phyloP scores from a whole-genome alignment of 441 rosid genomes.

The Kokia cookei region DNA sequence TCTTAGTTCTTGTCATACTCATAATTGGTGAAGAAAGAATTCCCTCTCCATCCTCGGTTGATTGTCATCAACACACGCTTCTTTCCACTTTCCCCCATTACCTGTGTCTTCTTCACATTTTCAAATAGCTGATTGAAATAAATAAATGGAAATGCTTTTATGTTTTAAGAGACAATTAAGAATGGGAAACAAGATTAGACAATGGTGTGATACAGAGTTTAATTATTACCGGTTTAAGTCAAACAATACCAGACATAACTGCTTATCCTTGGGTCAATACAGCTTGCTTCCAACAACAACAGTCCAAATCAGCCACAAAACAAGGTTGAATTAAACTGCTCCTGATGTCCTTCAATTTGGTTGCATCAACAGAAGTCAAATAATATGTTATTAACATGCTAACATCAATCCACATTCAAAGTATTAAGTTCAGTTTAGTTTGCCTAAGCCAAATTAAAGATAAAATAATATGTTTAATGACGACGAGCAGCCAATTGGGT shows the following conservation, averaged over 20 bases:
- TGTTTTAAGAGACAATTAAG: constrained; percentile 4
- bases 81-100: not conserved
- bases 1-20: not conserved
- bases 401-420: not conserved
- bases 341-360: not conserved
- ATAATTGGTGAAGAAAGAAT: constrained; percentile 5
- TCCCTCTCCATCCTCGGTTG: not conserved
- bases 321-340: constrained; percentile 33
- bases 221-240: constrained; percentile 9
- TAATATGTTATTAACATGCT: not conserved
- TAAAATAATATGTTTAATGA: not conserved
- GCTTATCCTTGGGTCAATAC: constrained; percentile 12
- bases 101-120: not conserved
- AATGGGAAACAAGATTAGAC: constrained; percentile 23
- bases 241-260: constrained; percentile 13
- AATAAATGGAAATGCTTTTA: not conserved
- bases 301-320: constrained; percentile 17
- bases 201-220: not conserved
- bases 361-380: not conserved
- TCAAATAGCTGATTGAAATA: not conserved
- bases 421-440: not conserved
- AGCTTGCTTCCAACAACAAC: constrained; percentile 19
- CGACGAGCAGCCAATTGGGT: not conserved
- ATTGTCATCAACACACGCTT: constrained; percentile 2
- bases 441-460: not conserved